Evolutionary conservation across 2,329 filamentous ascomycete species (phyloP), one percentile per base, ranked within the genome.

Genomic region (Aschersonia sp.): DNA sequence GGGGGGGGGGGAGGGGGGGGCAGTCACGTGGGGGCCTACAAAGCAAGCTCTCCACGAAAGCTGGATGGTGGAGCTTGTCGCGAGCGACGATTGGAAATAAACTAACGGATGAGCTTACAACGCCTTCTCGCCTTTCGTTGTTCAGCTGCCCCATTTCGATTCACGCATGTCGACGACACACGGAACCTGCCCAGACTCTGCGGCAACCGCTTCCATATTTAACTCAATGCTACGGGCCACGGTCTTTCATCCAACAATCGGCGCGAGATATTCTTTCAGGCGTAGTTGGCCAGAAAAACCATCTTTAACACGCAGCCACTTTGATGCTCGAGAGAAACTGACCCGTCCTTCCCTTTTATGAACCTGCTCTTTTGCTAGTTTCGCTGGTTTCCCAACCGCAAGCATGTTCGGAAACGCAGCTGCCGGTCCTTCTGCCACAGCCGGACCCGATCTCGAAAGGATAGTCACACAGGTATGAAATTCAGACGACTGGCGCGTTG

Each of bases 391-490:
- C 55, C 56, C 64, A 56, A 59, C 60, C 55, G 62, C 61, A 60
- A 60, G 62, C 55, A 81, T 87, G 82, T 81, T 81, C 62, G 68
- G 63, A 52, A 73, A 65, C 56, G 62, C 70, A 48, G 66, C 63
- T 54, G 63, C 63, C 60, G 63, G 22, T 22, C 22, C 22, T 22
- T 22, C 68, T 60, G 62, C 44, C 50, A 62, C 63, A 51, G 70
- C 50, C 61, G 85, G 84, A 42, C 72, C 78, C 45, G 80, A 87
- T 58, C 72, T 95, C 47, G 73, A 81, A 55, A 81, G 88, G 54
- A 84, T 95, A 55, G 78, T 83, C 62, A 90, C 88, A 54, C 87
- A 95, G 73, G 85, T 87, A 68, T 22, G 22, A 22, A 22, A 4
- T 3, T 4, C 22, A 12, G 12, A 39, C 35, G 9, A 12, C 35